These are phyloP conservation scores for Nemania serpens DNA, from an alignment of 2,329 filamentous ascomycete species.

Conservation along the genomic window DNA sequence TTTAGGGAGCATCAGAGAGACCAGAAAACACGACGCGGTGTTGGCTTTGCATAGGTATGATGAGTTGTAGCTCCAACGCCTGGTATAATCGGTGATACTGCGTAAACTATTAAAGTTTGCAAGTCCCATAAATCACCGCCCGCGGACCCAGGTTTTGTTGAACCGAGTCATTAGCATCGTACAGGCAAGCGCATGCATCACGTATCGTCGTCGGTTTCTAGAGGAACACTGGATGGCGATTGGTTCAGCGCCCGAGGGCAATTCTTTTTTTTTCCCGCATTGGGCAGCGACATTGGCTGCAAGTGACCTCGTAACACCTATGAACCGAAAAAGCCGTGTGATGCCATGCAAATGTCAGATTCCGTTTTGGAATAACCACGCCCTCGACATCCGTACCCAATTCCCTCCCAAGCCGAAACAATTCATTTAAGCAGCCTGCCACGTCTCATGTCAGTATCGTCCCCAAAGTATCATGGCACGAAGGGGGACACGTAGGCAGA, in stretches of 20 bases:
- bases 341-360: conserved; percentile 47
- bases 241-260: conserved; percentile 39
- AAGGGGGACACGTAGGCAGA: not conserved
- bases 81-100: conserved; percentile 11
- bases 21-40: not conserved
- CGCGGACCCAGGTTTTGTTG: conserved; percentile 4
- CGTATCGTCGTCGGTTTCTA: conserved; percentile 14
- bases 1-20: not conserved
- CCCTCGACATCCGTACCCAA: conserved; percentile 39
- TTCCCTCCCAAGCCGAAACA: conserved; percentile 30
- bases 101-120: conserved; percentile 2
- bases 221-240: conserved; percentile 1
- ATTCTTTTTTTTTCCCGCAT: conserved; percentile 37
- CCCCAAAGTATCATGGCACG: not conserved
- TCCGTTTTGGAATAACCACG: conserved; percentile 41
- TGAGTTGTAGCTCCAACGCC: conserved; percentile 14
- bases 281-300: conserved; percentile 44
- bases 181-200: conserved; percentile 23
- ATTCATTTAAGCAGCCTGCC: conserved; percentile 38
- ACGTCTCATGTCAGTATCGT: conserved; percentile 4
- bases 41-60: conserved; percentile 15
- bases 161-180: conserved; percentile 17
- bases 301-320: conserved; percentile 46
- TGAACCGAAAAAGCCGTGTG: conserved; percentile 46
- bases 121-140: conserved; percentile 8